phyloP scores from a whole-genome alignment of 2,329 filamentous ascomycete genomes.

The Phaeophleospora eucalypticola region DNA sequence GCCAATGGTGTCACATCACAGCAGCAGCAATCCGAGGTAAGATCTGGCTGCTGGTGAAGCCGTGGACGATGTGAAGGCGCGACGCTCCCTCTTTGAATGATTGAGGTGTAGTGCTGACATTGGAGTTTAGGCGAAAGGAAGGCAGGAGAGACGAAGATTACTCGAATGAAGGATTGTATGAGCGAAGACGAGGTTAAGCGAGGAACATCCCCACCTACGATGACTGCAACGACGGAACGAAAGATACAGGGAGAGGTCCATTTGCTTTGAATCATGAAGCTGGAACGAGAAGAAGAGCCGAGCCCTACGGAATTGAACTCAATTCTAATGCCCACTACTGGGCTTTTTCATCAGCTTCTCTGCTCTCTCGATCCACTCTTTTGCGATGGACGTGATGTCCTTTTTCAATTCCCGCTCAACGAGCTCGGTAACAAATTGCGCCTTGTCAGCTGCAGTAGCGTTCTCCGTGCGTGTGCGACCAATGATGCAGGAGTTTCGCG shows the following conservation, averaged over 20 bases:
- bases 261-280: not conserved
- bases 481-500: constrained; percentile 76
- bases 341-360: constrained; percentile 45
- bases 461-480: constrained; percentile 51
- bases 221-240: no score
- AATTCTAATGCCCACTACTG: constrained; percentile 42
- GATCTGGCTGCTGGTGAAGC: not conserved
- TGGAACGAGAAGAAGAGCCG: no score
- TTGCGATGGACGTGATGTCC: constrained; percentile 42
- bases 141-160: not conserved
- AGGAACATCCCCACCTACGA: no score
- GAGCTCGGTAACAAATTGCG: constrained; percentile 56
- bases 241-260: not conserved
- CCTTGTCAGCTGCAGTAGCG: constrained; percentile 27
- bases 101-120: not conserved
- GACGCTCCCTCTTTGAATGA: not conserved
- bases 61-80: not conserved
- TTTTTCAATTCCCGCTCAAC: constrained; percentile 53
- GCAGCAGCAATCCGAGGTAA: not conserved
- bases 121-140: not conserved
- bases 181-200: no score
- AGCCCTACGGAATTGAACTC: constrained; percentile 12
- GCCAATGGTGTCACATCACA: not conserved
- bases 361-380: constrained; percentile 51
- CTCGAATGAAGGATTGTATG: no score